Base-by-base conservation (phyloP, 768 basidiomycete species). In the Tephrocybe sp. region DNA sequence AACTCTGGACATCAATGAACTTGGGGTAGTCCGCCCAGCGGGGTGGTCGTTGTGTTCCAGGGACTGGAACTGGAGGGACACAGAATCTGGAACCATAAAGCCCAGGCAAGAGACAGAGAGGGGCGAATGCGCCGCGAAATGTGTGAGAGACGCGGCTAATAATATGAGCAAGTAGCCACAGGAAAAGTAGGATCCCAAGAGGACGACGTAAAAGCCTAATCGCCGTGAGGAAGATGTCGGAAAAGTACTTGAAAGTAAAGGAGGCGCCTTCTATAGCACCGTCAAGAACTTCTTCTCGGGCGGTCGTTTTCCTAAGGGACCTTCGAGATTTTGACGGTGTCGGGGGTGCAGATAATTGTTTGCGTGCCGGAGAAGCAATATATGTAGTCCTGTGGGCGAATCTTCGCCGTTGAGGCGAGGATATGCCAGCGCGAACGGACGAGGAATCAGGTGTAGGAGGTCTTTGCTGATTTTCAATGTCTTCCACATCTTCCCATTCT, bases 41-140 rank as follows among this genome's bases (percentile, higher is more conserved):
- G 1, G 76, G 71, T 34, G 16, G 56, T 47, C 42, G 47, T 52
- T 18, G 1, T 8, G 18, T 24, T 24, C 25, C 57, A 38, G 47
- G 50, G 13, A 31, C 25, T 6, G 40, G 39, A 3, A 46, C 22
- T 24, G 42, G 52, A 10, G 54, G 52, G 2, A 46, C 58, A 57
- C 84, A 88, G 36, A 84, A 50, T 3, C 59, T 34, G 15, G 69
- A 71, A 36, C 64, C 71, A 7, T 79, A 81, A 25, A 88, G 61
- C 13, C 78, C 73, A 2, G 88, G 88, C 12, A 89, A 33, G 40
- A 73, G 64, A 64, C 88, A 90, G 1, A 88, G 41, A 0, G 88
- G 86, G 2, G 72, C 60, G 47, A 86, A 69, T 0, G 75, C 73
- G 3, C 65, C 59, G n/a, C 70, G 70, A 47, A 89, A 44, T 0